phyloP scores from a whole-genome alignment of 1,284 basidiomycete species.

The Phellinidium pouzarii region DNA sequence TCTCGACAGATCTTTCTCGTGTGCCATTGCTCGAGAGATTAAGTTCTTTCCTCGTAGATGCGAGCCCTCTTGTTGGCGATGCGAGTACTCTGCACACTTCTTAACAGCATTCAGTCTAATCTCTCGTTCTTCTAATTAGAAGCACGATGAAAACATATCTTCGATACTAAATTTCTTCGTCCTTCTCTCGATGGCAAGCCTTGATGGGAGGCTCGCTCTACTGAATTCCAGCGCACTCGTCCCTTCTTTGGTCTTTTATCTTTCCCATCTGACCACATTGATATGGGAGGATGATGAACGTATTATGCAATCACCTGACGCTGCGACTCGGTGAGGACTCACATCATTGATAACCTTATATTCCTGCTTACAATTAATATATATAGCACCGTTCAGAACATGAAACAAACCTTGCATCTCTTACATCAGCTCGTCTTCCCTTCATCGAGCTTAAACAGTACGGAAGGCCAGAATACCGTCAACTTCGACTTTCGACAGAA shows the following conservation, averaged over 20 bases:
- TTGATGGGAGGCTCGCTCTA: slow-evolving; percentile 44
- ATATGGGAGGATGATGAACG: slow-evolving; percentile 61
- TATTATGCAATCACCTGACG: slow-evolving; percentile 33
- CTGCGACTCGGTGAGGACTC: slow-evolving; percentile 22
- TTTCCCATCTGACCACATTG: slow-evolving; percentile 43
- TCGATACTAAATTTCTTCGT: slow-evolving; percentile 50
- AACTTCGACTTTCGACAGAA: slow-evolving; percentile 45
- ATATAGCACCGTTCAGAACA: slow-evolving; percentile 41
- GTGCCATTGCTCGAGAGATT: slow-evolving; percentile 47
- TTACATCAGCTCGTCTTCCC: slow-evolving; percentile 55
- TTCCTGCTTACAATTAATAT: slow-evolving; percentile 14
- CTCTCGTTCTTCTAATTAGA: background rate
- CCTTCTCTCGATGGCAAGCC: slow-evolving; percentile 45
- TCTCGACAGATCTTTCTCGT: slow-evolving; percentile 25
- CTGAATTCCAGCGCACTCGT: slow-evolving; percentile 48
- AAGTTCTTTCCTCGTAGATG: slow-evolving; percentile 45
- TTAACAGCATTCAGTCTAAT: slow-evolving; percentile 20
- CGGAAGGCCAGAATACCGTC: background rate
- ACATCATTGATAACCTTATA: slow-evolving; percentile 32
- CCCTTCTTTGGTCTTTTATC: slow-evolving; percentile 52
- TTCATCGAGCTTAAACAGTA: slow-evolving; percentile 28
- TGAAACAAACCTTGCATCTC: slow-evolving; percentile 48
- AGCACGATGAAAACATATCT: slow-evolving; percentile 35
- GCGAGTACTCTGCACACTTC: slow-evolving; percentile 28
- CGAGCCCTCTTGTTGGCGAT: slow-evolving; percentile 33